phyloP scores from a whole-genome alignment of 495 filamentous ascomycete genomes.

The Xylaria nigripes region DNA sequence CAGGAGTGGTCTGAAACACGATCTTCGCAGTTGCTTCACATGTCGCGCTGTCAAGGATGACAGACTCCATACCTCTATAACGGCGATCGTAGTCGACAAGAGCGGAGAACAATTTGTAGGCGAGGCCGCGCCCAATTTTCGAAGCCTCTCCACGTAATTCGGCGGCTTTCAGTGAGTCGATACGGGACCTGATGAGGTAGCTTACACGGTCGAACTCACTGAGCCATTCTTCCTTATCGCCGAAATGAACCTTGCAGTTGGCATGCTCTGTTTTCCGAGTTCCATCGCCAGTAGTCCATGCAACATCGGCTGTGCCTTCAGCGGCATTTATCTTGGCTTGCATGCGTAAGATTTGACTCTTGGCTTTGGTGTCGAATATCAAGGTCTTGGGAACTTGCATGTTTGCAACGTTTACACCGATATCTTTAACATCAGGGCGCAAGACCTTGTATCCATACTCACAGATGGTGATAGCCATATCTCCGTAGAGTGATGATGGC shows the following conservation, averaged over 20 bases:
- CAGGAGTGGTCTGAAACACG: constrained; percentile 50
- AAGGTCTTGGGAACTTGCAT: constrained; percentile 65
- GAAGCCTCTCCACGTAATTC: constrained; percentile 47
- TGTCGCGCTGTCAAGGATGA: constrained; percentile 62
- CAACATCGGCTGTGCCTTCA: constrained; percentile 30
- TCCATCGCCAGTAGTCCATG: constrained; percentile 37
- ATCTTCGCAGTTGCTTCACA: constrained; percentile 67
- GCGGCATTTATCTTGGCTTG: constrained; percentile 33
- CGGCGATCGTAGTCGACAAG: constrained; percentile 60
- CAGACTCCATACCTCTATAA: constrained; percentile 68
- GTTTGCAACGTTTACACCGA: constrained; percentile 52
- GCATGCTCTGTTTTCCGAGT: constrained; percentile 41
- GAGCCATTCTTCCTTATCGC: constrained; percentile 38
- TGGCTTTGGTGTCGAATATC: constrained; percentile 49
- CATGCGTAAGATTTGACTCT: constrained; percentile 43
- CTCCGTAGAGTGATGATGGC: constrained; percentile 59
- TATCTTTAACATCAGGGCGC: constrained; percentile 44
- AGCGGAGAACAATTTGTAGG: constrained; percentile 67
- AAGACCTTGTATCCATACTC: constrained; percentile 58
- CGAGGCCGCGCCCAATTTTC: constrained; percentile 58
- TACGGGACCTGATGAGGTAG: constrained; percentile 49
- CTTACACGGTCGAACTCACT: constrained; percentile 46
- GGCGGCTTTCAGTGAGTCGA: constrained; percentile 43
- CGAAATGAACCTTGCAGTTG: constrained; percentile 43
- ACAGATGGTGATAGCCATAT: constrained; percentile 67